phyloP scores from a whole-genome alignment of 2,329 filamentous ascomycete genomes.

The Colletotrichum agaves region DNA sequence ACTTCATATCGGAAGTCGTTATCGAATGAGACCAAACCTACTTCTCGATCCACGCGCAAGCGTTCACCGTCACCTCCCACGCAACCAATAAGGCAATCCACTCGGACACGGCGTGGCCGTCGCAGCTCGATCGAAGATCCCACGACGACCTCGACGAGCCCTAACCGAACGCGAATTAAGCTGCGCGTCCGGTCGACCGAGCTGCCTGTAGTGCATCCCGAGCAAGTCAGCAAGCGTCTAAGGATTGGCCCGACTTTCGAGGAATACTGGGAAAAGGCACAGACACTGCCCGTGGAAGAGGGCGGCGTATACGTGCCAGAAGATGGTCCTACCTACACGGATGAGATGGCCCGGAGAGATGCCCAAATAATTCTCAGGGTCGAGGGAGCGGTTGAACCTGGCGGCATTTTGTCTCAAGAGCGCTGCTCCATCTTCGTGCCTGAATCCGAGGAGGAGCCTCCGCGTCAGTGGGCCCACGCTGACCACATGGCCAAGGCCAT shows the following conservation, averaged over 20 bases:
- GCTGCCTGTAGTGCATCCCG: slow-evolving; percentile 70
- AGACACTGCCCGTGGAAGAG: slow-evolving; percentile 64
- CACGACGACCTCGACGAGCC: slow-evolving; percentile 36
- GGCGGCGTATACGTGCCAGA: slow-evolving; percentile 67
- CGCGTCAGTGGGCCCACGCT: slow-evolving; percentile 83
- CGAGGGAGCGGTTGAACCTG: slow-evolving; percentile 77
- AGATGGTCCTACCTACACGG: slow-evolving; percentile 66
- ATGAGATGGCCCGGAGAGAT: slow-evolving; percentile 73
- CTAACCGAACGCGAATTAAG: slow-evolving; percentile 57
- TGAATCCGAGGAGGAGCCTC: slow-evolving; percentile 77
- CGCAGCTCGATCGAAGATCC: slow-evolving; percentile 49
- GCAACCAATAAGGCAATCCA: slow-evolving; percentile 52
- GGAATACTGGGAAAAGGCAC: slow-evolving; percentile 66
- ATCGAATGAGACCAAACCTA: slow-evolving; percentile 45
- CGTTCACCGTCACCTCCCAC: slow-evolving; percentile 55
- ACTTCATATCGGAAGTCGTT: slow-evolving; percentile 45
- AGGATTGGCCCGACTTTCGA: slow-evolving; percentile 66
- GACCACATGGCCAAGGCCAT: slow-evolving; percentile 87
- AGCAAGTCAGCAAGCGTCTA: slow-evolving; percentile 63
- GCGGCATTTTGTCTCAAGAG: slow-evolving; percentile 77
- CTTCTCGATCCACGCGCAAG: slow-evolving; percentile 50
- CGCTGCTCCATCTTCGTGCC: slow-evolving; percentile 79
- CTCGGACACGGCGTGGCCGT: slow-evolving; percentile 56
- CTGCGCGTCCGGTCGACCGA: slow-evolving; percentile 58
- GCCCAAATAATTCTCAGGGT: slow-evolving; percentile 76